Conservation (phyloP, 2,329 filamentous ascomycete genomes). For the Epichloe bromicola region DNA sequence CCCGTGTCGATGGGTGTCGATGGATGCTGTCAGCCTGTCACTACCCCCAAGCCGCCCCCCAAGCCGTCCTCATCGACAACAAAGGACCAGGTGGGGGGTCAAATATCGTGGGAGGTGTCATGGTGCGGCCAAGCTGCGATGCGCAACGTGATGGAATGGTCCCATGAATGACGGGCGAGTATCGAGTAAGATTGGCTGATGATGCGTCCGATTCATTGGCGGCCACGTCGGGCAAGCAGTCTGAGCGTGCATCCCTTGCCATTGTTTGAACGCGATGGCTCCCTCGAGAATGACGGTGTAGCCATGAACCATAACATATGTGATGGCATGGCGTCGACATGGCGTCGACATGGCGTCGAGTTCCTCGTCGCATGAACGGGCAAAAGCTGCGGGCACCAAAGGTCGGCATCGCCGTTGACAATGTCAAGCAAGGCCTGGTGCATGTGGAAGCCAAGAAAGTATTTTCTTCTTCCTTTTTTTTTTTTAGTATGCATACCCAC, state of each 20-base stretch:
- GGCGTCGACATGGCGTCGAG: neutral
- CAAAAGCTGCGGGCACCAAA: neutral
- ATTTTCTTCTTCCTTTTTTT: too few species aligned
- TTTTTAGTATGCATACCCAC: too few species aligned
- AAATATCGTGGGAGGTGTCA: too few species aligned
- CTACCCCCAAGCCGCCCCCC: too few species aligned
- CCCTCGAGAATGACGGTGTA: neutral
- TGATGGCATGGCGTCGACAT: neutral
- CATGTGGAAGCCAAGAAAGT: too few species aligned
- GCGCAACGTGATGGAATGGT: neutral
- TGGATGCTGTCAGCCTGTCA: neutral
- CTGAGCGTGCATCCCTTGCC: conserved; percentile 2
- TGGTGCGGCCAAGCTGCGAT: neutral
- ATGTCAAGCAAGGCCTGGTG: neutral
- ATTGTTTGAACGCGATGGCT: neutral
- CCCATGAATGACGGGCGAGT: neutral
- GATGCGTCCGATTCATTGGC: neutral
- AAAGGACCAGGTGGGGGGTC: neutral
- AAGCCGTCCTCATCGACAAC: neutral
- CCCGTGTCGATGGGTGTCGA: neutral
- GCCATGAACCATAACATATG: neutral
- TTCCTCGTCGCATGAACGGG: neutral
- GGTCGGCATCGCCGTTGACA: neutral
- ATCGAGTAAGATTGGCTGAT: neutral
- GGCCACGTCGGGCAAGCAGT: neutral